Evolutionary conservation across 2,329 filamentous ascomycete genomes (phyloP).

Genomic region (Pseudogymnoascus sp.): DNA sequence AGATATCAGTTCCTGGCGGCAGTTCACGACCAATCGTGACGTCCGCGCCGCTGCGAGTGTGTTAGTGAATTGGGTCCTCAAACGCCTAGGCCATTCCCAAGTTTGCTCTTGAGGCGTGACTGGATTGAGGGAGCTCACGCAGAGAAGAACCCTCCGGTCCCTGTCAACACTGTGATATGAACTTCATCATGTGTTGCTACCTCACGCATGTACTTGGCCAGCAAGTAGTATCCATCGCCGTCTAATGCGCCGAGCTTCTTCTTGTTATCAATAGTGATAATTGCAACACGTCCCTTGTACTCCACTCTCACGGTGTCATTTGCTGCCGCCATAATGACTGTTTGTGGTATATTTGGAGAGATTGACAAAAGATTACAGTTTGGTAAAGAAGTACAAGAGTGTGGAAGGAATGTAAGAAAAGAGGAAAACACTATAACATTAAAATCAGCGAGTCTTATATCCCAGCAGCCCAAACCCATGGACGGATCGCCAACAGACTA

Average conservation of each 20-base stretch:
- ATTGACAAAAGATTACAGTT: not conserved
- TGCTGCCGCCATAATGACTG: not conserved
- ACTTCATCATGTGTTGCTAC: slow-evolving; percentile 73
- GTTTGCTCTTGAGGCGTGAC: not conserved
- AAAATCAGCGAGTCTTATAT: not conserved
- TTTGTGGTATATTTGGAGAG: not conserved
- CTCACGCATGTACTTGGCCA: slow-evolving; percentile 66
- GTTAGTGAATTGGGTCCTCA: slow-evolving; percentile 11
- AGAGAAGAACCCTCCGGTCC: slow-evolving; percentile 66
- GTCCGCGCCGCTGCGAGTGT: slow-evolving; percentile 60
- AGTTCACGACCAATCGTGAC: slow-evolving; percentile 47
- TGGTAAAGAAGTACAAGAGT: not conserved
- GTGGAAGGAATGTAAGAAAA: not conserved
- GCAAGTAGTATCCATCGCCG: slow-evolving; percentile 64
- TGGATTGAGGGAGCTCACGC: slow-evolving; percentile 50
- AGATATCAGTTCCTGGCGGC: slow-evolving; percentile 31
- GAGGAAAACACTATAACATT: not conserved
- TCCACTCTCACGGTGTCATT: slow-evolving; percentile 33
- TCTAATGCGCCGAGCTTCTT: slow-evolving; percentile 81
- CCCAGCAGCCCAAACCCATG: not conserved
- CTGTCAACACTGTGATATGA: slow-evolving; percentile 75
- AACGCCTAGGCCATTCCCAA: not conserved
- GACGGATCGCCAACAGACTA: not conserved
- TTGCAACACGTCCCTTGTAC: slow-evolving; percentile 62
- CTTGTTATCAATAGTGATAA: slow-evolving; percentile 78